Conservation (phyloP, 1,284 basidiomycete genomes). For the Athelia sp. region DNA sequence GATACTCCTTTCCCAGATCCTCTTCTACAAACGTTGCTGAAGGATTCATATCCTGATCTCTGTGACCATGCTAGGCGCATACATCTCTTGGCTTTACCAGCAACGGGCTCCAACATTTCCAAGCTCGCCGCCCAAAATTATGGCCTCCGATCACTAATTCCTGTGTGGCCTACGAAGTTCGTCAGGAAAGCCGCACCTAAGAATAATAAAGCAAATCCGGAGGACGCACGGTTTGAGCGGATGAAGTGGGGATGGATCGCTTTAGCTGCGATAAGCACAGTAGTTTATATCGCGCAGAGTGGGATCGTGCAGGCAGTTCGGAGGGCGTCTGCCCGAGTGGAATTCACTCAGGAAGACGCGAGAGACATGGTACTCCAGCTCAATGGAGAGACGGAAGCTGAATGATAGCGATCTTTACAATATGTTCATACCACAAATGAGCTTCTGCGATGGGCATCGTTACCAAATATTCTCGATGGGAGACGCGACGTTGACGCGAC, state of each 20-base stretch:
- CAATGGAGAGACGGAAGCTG: too few species aligned
- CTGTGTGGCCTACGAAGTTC: background rate
- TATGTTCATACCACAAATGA: too few species aligned
- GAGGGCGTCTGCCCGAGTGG: constrained; percentile 10
- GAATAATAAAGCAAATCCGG: constrained; percentile 2
- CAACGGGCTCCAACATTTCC: background rate
- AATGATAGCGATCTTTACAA: too few species aligned
- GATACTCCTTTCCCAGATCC: constrained; percentile 59
- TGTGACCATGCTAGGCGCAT: constrained; percentile 51
- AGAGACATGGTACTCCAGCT: constrained; percentile 3
- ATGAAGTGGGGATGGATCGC: constrained; percentile 31
- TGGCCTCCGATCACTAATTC: background rate
- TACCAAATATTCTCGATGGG: too few species aligned
- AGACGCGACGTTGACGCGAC: too few species aligned
- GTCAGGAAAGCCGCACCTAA: background rate
- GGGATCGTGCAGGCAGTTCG: constrained; percentile 6
- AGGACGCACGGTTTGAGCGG: constrained; percentile 28
- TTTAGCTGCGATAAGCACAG: constrained; percentile 20
- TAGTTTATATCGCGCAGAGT: constrained; percentile 12
- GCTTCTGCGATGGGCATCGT: too few species aligned
- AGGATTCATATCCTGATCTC: constrained; percentile 50
- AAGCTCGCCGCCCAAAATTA: background rate
- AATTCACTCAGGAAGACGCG: constrained; percentile 2
- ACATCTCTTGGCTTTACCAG: constrained; percentile 15
- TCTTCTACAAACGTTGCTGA: constrained; percentile 47